Base-by-base conservation (phyloP, 345 rosid species). In the Salix brachista region DNA sequence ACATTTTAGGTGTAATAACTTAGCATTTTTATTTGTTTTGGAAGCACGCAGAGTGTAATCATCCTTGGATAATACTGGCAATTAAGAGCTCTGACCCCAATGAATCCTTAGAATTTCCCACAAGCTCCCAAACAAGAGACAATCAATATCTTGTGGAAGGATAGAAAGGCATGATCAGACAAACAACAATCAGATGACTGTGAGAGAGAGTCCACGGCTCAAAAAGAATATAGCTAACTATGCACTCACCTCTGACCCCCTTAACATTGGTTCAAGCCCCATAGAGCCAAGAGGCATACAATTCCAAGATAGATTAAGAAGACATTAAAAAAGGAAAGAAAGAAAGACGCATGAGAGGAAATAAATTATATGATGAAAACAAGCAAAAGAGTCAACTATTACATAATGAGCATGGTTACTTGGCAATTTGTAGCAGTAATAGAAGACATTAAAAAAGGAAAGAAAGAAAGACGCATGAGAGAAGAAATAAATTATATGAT, bases 391-490 rank as follows among this genome's bases (percentile, higher is more conserved):
- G 61, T 70, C 71, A 56, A 77, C 71, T 67, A 65, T 65, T 44
- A 71, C 26, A 61, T 37, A 21, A 81, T 77, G 75, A 67, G 71
- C 36, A 61, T 65, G 48, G 13, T 86, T 91, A 94, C 99, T 87
- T 96, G 98, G 74, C 97, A 97, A 88, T 96, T 96, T 8, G 98
- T 92, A 71, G 99, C 99, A 87, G 98, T 92, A 66, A 96, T 97
- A 90, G n/a, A 8, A 18, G 46, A 30, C 32, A 30, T 30, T 0
- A 30, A 30, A 30, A 30, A 65, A 71, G 12, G 70, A 60, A 79
- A 26, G 39, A 28, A 26, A 41, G 11, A 17, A 60, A 68, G 23
- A 17, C 3, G 8, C 30, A 68, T 12, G 61, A 10, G n/a, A 8
- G 26, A 56, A 56, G 10, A 21, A 56, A 19, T 56, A 0, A 21